A percentile compares a stretch with the other conserved stretches of the same genome.
Evolutionary conservation across 78 protist genomes (phyloP).

Genomic region (Blattamonas nauphoetae): DNA sequence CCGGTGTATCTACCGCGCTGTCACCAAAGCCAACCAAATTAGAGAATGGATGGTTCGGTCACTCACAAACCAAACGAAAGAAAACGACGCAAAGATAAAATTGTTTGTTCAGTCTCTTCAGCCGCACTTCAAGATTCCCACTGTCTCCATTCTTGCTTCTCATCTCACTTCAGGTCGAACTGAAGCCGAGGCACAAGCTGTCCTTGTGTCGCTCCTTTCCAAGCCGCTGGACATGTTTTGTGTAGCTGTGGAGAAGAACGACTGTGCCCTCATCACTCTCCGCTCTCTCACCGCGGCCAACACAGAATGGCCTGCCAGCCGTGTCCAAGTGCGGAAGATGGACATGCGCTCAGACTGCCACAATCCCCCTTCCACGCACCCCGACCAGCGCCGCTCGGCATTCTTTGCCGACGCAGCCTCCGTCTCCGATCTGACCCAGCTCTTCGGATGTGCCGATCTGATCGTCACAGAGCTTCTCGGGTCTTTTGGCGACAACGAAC

Average conservation of each 20-base stretch:
- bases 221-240: constrained; percentile 36
- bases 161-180: no score
- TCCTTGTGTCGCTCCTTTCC: no score
- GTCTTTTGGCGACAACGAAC: constrained; percentile 94
- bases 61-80: no score
- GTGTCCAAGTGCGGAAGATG: neutral
- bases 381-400: neutral
- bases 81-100: no score
- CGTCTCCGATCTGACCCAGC: neutral
- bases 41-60: neutral
- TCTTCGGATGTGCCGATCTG: constrained; percentile 27
- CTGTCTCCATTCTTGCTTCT: no score
- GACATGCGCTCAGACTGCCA: neutral
- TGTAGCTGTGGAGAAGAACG: constrained; percentile 93
- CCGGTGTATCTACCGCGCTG: constrained; percentile 13
- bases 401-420: neutral
- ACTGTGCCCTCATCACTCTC: constrained; percentile 78
- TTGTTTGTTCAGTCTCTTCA: no score
- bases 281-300: neutral
- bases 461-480: constrained; percentile 86
- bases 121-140: no score
- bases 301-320: constrained; percentile 8
- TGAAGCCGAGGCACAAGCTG: no score
- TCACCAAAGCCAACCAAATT: neutral
- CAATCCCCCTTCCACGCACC: no score